phyloP scores from a whole-genome alignment of 192 early-diverging fungal genomes.

The Dissophora globulifera region DNA sequence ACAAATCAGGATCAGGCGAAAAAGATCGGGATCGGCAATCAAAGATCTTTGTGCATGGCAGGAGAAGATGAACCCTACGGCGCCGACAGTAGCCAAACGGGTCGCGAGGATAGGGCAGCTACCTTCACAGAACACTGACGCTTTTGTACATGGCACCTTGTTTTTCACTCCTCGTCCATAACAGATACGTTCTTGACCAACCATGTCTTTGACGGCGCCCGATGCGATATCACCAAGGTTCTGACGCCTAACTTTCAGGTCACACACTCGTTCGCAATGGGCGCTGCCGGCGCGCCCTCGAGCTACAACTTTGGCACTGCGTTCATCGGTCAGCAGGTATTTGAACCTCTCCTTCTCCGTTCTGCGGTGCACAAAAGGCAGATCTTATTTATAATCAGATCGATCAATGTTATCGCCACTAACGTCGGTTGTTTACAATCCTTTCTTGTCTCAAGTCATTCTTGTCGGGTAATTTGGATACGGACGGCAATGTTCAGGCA shows the following conservation, averaged over 20 bases:
- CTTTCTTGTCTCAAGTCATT: conserved; percentile 64
- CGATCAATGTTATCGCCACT: background rate
- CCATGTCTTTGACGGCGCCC: conserved; percentile 94
- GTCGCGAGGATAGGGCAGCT: no score
- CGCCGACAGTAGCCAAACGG: no score
- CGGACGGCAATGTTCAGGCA: conserved; percentile 87
- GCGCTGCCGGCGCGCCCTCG: conserved; percentile 80
- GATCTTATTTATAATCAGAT: background rate
- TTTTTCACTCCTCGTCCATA: no score
- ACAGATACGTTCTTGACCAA: conserved; percentile 84
- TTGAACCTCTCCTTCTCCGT: no score
- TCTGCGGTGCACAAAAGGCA: no score
- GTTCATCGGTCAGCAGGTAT: conserved; percentile 81
- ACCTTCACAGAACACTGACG: no score
- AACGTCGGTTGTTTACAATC: no score
- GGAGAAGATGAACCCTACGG: no score
- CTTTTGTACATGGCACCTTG: no score
- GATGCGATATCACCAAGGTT: conserved; percentile 93
- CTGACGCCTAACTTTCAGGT: conserved; percentile 95
- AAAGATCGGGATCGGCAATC: no score
- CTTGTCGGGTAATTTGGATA: conserved; percentile 95
- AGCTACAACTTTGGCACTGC: conserved; percentile 93
- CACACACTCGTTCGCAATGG: conserved; percentile 91
- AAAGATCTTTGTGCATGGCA: no score
- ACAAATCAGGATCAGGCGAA: no score